Conservation (phyloP, 768 basidiomycete species). For the Auricularia cornea region DNA sequence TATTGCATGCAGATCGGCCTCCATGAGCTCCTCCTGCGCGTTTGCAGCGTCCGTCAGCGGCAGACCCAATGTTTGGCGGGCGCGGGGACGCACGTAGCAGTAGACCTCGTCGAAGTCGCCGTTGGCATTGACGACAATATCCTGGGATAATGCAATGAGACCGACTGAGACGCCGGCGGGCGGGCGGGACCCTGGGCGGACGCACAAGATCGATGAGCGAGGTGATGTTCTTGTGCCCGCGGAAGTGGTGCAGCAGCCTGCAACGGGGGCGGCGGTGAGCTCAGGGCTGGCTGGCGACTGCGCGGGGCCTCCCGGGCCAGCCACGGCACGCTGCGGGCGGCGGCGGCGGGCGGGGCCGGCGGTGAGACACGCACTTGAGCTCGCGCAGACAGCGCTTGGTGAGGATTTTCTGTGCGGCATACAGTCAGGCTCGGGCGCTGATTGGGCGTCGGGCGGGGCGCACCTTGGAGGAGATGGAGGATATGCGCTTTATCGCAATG, state of each 20-base stretch:
- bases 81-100: conserved; percentile 55
- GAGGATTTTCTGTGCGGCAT: conserved; percentile 47
- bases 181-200: neutral
- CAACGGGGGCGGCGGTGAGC: conserved; percentile 9
- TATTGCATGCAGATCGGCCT: conserved; percentile 98
- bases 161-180: neutral
- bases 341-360: no score
- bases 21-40: conserved; percentile 93
- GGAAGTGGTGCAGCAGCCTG: conserved; percentile 92
- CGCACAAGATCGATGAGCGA: conserved; percentile 1
- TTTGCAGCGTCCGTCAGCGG: neutral
- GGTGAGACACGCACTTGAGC: conserved; percentile 71
- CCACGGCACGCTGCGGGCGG: neutral
- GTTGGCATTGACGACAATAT: conserved; percentile 86
- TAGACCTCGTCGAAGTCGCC: conserved; percentile 97
- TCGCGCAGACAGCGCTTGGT: conserved; percentile 95
- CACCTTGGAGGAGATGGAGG: conserved; percentile 86
- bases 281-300: neutral
- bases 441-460: conserved; percentile 8
- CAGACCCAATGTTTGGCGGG: conserved; percentile 2
- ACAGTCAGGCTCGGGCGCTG: neutral
- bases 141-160: conserved; percentile 93
- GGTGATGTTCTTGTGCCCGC: conserved; percentile 93
- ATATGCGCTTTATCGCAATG: conserved; percentile 94
- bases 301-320: no score